Conservation (phyloP, 306 rosid species). For the Vachellia pachyceras region DNA sequence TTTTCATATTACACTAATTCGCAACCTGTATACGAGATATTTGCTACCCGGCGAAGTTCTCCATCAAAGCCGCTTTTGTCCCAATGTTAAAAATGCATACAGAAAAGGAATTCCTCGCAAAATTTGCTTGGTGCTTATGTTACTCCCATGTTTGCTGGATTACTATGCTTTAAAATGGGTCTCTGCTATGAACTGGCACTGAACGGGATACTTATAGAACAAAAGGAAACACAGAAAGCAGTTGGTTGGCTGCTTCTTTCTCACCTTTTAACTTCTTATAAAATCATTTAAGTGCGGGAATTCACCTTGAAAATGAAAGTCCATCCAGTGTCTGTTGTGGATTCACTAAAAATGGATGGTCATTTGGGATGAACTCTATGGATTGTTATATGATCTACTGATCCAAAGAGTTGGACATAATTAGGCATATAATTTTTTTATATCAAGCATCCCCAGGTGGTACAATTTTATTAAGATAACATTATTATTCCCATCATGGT, state of each 20-base stretch:
- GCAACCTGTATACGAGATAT: neutral
- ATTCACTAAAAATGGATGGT: conserved; percentile 2
- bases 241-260: conserved; percentile 5
- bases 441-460: conserved; percentile 7
- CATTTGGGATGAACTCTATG: conserved; percentile 3
- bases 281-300: neutral
- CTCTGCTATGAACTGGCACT: neutral
- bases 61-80: conserved; percentile 16
- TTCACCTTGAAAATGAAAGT: conserved; percentile 6
- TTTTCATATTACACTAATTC: neutral
- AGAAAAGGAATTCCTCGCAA: neutral
- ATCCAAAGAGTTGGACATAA: neutral
- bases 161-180: neutral
- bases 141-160: conserved; percentile 19
- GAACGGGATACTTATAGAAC: neutral
- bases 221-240: conserved; percentile 21
- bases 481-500: conserved; percentile 31
- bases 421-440: neutral
- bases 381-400: conserved; percentile 5
- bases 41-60: conserved; percentile 8
- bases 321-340: neutral
- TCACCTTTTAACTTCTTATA: conserved; percentile 9
- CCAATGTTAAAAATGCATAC: neutral
- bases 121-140: neutral
- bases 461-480: conserved; percentile 34